phyloP scores from a whole-genome alignment of 306 rosid genomes.

The Citrullus colocynthis region DNA sequence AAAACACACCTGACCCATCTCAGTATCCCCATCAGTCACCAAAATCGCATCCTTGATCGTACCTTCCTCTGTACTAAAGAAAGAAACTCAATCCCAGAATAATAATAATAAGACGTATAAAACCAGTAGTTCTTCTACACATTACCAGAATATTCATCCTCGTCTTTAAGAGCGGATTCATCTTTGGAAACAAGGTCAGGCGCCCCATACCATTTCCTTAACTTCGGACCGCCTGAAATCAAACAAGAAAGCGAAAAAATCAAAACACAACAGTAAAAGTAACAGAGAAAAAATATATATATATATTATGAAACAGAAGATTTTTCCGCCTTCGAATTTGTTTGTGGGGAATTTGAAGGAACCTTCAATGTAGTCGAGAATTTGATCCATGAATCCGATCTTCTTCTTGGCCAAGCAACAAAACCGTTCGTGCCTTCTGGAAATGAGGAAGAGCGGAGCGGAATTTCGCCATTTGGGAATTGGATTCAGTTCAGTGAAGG shows the following conservation, averaged over 20 bases:
- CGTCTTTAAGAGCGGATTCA: conserved; percentile 34
- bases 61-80: conserved; percentile 33
- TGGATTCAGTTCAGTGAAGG: conserved; percentile 10
- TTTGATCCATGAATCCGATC: conserved; percentile 57
- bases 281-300: background rate
- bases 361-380: conserved; percentile 96
- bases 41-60: conserved; percentile 65
- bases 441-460: conserved; percentile 7
- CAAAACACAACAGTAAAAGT: background rate
- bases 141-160: conserved; percentile 40
- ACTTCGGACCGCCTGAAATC: conserved; percentile 70
- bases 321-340: background rate
- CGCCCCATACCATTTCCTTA: conserved; percentile 93
- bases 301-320: background rate
- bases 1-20: conserved; percentile 81
- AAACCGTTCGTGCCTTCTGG: conserved; percentile 11
- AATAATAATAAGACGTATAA: background rate
- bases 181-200: conserved; percentile 69
- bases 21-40: conserved; percentile 85
- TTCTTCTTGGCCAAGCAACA: conserved; percentile 79
- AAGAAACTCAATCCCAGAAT: background rate
- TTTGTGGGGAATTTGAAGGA: background rate
- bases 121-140: background rate
- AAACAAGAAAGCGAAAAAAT: background rate
- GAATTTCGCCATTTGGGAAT: conserved; percentile 15